Base-by-base conservation (phyloP, 495 filamentous ascomycete species). In the Rhypophila decipiens region DNA sequence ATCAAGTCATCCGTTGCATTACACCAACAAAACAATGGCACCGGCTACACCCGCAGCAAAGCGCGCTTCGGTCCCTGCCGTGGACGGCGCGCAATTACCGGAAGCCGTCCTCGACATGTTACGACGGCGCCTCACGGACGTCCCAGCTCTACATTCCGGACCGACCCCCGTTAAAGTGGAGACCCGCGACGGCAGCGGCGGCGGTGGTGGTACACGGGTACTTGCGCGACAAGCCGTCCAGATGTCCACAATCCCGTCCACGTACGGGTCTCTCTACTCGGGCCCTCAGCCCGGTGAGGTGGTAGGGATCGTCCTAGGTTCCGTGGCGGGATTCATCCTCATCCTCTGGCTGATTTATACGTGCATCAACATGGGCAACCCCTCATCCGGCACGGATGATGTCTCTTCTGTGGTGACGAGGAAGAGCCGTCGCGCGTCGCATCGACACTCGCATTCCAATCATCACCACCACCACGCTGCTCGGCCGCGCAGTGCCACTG, bases 241-340 rank as follows among this genome's bases (percentile, higher is more conserved):
- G 24, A 37, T 47, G 19, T 29, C 53, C 23, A 68, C 68, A 5
- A 67, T 95, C 55, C 86, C 87, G 4, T 70, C 82, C 34, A 76
- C 76, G 48, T 95, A 95, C 74, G 76, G 77, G 22, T 66, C 72
- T 40, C 69, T 80, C 17, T 60, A 79, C 58, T 56, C 61, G 41
- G 76, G 83, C 10, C 87, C 84, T 0, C 19, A 70, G 4, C 74
- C 90, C 0, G 90, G 88, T 29, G 77, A 80, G 17, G 78, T 95
- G n/a, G 88, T 74, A 12, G 90, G 88, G 50, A 91, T 94, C 44
- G 80, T 88, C 20, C 77, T 96, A 24, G 90, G 90, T 53, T 76
- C 78, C 39, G 82, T 95, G n/a, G 78, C 70, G n/a, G 89, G 85
- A 45, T 90, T 95, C 69, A 57, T 91, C 13, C 71, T 96, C 2